These are phyloP conservation scores for Golubevia pallescens DNA, from an alignment of 1,284 basidiomycete species.

Conservation along the genomic window DNA sequence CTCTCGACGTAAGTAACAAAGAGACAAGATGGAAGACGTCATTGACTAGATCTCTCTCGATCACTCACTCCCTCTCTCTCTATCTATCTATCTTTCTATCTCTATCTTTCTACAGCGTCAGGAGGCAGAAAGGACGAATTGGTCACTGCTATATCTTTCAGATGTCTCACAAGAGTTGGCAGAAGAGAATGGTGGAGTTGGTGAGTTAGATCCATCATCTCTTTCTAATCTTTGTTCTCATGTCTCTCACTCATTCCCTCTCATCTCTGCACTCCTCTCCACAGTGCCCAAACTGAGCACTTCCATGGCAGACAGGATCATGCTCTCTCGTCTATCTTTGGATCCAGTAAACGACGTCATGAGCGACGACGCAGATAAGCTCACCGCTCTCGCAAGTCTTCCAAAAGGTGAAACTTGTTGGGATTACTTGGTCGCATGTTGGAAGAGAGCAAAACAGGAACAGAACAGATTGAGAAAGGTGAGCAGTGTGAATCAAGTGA, in stretches of 20 bases:
- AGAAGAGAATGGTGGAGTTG: constrained; percentile 21
- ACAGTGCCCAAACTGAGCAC: too few relatives aligned
- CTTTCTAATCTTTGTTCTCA: too few relatives aligned
- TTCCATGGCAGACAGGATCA: constrained; percentile 77
- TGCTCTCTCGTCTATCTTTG: constrained; percentile 86
- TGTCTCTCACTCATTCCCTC: too few relatives aligned
- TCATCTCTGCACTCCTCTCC: too few relatives aligned
- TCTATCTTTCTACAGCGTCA: too few relatives aligned
- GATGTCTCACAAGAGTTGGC: constrained; percentile 46
- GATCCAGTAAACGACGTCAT: constrained; percentile 74
- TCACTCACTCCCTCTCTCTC: too few relatives aligned
- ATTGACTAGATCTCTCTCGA: too few relatives aligned
- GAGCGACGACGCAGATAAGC: constrained; percentile 83
- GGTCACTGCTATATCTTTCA: constrained; percentile 31
- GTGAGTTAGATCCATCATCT: constrained; percentile 11
- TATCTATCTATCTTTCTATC: too few relatives aligned
- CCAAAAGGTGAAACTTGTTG: constrained; percentile 81
- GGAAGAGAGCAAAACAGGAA: constrained; percentile 70
- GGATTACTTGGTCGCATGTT: constrained; percentile 88
- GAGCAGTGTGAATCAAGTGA: neutral
- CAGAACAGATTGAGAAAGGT: constrained; percentile 25
- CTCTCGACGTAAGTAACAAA: constrained; percentile 17
- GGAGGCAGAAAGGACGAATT: constrained; percentile 27
- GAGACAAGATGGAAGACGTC: too few relatives aligned
- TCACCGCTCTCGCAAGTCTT: constrained; percentile 78